Evolutionary conservation across 306 rosid genomes (phyloP).

Genomic region (Fagus crenata): DNA sequence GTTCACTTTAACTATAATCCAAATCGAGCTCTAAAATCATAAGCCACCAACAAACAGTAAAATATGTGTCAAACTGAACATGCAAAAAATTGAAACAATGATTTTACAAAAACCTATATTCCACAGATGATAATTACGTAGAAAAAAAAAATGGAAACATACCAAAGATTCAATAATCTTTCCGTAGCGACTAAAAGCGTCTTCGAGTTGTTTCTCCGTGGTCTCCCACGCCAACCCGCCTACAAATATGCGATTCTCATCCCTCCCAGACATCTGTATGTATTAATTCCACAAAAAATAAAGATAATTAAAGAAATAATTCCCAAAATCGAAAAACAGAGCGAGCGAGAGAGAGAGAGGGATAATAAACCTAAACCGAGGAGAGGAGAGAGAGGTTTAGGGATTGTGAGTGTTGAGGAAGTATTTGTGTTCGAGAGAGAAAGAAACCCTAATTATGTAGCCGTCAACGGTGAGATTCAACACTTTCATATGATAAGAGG

Average conservation of each 20-base stretch:
- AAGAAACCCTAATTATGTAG: too few species aligned
- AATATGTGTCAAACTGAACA: too few species aligned
- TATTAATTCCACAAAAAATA: neutral
- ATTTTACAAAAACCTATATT: neutral
- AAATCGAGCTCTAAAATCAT: too few species aligned
- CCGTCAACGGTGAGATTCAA: too few species aligned
- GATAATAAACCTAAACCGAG: too few species aligned
- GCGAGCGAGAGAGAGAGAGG: neutral
- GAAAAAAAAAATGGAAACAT: neutral
- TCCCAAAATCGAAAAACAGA: neutral
- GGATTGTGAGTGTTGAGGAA: too few species aligned
- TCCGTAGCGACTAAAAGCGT: slow-evolving; percentile 36
- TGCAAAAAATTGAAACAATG: neutral
- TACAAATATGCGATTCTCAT: slow-evolving; percentile 30
- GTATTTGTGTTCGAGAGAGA: too few species aligned
- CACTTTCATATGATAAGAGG: too few species aligned
- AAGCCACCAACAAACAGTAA: too few species aligned
- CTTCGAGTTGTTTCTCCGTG: slow-evolving; percentile 18
- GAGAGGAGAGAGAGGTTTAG: too few species aligned
- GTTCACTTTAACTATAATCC: too few species aligned
- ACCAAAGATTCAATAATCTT: slow-evolving; percentile 24
- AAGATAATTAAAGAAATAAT: neutral
- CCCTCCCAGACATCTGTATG: slow-evolving; percentile 20
- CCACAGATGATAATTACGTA: neutral
- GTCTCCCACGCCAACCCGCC: slow-evolving; percentile 38